These are phyloP conservation scores for Leccinum aurantiacum DNA, from an alignment of 768 basidiomycete genomes.

Conservation along the genomic window DNA sequence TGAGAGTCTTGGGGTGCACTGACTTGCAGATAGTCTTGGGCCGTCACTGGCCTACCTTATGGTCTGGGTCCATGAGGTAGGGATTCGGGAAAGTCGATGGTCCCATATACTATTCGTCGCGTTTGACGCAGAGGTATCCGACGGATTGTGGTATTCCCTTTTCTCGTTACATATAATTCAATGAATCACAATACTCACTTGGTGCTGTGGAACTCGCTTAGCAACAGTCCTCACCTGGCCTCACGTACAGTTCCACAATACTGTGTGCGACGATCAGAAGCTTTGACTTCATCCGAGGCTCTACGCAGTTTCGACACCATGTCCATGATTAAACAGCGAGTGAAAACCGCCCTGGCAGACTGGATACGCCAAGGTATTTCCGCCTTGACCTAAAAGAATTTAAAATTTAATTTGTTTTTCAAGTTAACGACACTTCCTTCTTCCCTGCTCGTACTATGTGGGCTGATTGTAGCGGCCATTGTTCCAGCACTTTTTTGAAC, in stretches of 20 bases:
- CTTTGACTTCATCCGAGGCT: neutral
- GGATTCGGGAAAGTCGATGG: neutral
- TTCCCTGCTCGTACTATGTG: neutral
- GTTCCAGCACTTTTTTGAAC: neutral
- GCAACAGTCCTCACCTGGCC: neutral
- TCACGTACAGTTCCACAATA: neutral
- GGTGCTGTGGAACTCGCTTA: neutral
- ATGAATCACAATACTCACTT: neutral
- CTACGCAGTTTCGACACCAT: neutral
- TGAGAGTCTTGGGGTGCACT: neutral
- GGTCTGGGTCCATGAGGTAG: neutral
- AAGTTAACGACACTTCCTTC: no score
- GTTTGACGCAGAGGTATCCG: neutral
- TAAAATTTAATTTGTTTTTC: neutral
- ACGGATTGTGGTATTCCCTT: neutral
- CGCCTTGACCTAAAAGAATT: neutral
- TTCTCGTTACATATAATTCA: neutral
- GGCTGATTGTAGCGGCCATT: neutral
- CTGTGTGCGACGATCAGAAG: no score
- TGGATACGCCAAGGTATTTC: no score
- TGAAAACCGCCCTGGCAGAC: no score
- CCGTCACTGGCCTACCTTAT: neutral
- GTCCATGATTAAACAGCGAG: no score
- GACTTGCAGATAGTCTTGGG: neutral
- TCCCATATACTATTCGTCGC: neutral